Conservation (phyloP, 2,329 filamentous ascomycete genomes). For the Phaeosphaeriaceae sp. region DNA sequence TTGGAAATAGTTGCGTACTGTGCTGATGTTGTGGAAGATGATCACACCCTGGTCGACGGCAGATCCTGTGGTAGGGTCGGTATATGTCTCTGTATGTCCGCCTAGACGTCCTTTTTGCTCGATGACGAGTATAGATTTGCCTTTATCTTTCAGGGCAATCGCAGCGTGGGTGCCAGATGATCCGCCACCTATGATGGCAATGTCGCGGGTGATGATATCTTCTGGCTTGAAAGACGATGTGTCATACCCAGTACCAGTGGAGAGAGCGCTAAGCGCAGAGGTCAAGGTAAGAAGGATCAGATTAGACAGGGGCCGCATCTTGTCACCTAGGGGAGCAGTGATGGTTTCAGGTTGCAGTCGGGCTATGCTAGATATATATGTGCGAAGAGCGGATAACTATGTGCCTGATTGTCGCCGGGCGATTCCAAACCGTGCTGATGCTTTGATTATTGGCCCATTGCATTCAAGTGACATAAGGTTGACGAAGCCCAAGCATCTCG, state of each 20-base stretch:
- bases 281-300: background rate
- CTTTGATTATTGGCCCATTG: too few relatives aligned
- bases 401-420: background rate
- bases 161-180: conserved; percentile 51
- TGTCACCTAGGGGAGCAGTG: background rate
- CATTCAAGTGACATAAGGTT: background rate
- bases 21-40: conserved; percentile 49
- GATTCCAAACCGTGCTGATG: too few relatives aligned
- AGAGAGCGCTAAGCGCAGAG: background rate
- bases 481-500: background rate
- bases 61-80: conserved; percentile 39
- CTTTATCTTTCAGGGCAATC: conserved; percentile 48
- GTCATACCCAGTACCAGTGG: background rate
- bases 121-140: conserved; percentile 49
- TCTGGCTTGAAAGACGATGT: background rate
- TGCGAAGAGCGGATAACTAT: background rate
- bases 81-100: conserved; percentile 59
- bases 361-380: background rate
- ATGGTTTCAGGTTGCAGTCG: background rate
- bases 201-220: conserved; percentile 26
- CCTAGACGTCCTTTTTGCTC: conserved; percentile 52
- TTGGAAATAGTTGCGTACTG: conserved; percentile 37
- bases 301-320: background rate
- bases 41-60: conserved; percentile 47
- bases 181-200: conserved; percentile 52